Evolutionary conservation across 164 flowering plant species (phyloP).

Genomic region (Chimonanthus salicifolius): DNA sequence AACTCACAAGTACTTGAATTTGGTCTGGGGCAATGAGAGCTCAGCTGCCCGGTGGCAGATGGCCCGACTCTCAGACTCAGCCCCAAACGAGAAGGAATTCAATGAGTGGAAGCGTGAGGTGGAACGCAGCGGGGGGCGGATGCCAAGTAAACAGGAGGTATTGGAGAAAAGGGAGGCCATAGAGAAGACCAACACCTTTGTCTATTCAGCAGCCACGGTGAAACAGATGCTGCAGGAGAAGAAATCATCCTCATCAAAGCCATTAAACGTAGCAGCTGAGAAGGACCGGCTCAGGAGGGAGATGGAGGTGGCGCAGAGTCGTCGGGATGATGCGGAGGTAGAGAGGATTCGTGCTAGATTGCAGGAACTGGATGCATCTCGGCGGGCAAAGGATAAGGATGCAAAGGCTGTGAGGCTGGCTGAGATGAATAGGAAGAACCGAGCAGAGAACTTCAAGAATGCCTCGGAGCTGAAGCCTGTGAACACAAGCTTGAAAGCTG

Average conservation of each 20-base stretch:
- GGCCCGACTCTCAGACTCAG: constrained; percentile 86
- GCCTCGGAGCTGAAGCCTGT: constrained; percentile 71
- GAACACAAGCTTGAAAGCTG: constrained; percentile 64
- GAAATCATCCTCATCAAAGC: constrained; percentile 76
- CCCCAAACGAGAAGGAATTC: constrained; percentile 71
- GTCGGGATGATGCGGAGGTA: constrained; percentile 55
- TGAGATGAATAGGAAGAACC: constrained; percentile 86
- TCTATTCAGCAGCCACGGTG: constrained; percentile 87
- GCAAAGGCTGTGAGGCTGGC: constrained; percentile 71
- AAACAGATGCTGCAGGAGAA: constrained; percentile 96
- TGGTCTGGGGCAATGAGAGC: constrained; percentile 74
- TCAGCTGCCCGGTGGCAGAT: constrained; percentile 98
- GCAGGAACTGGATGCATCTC: constrained; percentile 59
- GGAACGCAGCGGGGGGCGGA: constrained; percentile 61
- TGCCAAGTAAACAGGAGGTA: constrained; percentile 69
- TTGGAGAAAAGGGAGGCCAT: constrained; percentile 72
- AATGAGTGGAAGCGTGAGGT: constrained; percentile 79
- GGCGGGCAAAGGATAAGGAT: constrained; percentile 46
- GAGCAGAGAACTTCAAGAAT: constrained; percentile 86
- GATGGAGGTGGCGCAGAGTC: constrained; percentile 72
- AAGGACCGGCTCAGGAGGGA: constrained; percentile 72
- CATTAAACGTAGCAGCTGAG: constrained; percentile 79
- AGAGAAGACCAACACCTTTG: constrained; percentile 51
- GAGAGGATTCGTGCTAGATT: constrained; percentile 67
- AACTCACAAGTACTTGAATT: constrained; percentile 81